phyloP scores from a whole-genome alignment of 2,329 filamentous ascomycete species.

The Pyrenophora graminea region DNA sequence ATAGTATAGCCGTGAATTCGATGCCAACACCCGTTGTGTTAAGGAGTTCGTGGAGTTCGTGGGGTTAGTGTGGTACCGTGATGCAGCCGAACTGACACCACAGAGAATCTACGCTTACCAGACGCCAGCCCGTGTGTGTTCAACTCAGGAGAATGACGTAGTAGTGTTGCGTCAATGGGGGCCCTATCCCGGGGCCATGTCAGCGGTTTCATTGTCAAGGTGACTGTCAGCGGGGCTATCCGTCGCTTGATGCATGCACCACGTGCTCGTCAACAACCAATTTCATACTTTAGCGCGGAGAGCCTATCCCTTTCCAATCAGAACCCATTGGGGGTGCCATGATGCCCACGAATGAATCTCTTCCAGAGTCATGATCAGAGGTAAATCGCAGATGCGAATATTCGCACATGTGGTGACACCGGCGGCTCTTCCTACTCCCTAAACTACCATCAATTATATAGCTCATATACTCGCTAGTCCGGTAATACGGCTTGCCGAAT shows the following conservation, averaged over 20 bases:
- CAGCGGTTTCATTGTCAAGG: conserved; percentile 13
- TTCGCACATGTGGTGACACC: not conserved
- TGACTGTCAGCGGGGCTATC: conserved; percentile 15
- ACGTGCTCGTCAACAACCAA: conserved; percentile 5
- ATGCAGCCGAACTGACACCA: not conserved
- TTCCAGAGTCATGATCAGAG: not conserved
- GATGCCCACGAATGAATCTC: not conserved
- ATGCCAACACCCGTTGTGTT: not conserved
- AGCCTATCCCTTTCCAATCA: not conserved
- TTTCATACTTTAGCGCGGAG: conserved; percentile 2
- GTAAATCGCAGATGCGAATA: not conserved
- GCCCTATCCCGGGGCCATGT: conserved; percentile 14
- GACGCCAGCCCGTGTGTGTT: not conserved
- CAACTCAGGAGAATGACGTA: conserved; percentile 1
- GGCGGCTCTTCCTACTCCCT: not conserved
- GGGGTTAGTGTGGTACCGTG: not conserved
- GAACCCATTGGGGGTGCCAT: not conserved
- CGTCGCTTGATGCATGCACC: conserved; percentile 13
- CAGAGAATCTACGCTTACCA: not conserved
- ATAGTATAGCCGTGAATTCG: not conserved
- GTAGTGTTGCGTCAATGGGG: not conserved
- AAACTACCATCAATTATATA: not conserved
- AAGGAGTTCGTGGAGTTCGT: not conserved
- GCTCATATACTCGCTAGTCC: not conserved
- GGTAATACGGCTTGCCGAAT: conserved; percentile 2